Base-by-base conservation (phyloP, 257 asterid species). In the Petunia secreta region DNA sequence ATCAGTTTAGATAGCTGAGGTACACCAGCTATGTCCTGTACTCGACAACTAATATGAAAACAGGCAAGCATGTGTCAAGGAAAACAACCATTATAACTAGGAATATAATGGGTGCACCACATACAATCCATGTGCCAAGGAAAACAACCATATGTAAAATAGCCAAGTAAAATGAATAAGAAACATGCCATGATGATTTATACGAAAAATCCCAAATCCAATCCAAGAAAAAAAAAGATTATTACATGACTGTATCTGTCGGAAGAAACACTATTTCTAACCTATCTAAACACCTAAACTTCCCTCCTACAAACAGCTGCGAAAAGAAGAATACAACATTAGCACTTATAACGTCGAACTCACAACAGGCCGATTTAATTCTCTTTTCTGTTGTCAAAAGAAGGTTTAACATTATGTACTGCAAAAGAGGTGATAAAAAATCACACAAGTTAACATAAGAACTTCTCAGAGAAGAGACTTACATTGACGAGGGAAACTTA, bases 401-500 rank as follows among this genome's bases (percentile, higher is more conserved):
- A 46, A 25, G 2, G 2, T 5, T 46, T 43, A 68, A 69, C 53
- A 69, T 0, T 69, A 69, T 69, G 58, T 69, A 69, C 76, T 69
- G 76, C 76, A 68, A 53, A 16, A 44, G n/a, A 68, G 75, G 3
- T 46, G 58, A 46, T 41, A 46, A 16, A 4, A 8, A 69, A 16
- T 43, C 58, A 69, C 76, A 69, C 76, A 25, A 25, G 58, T 69
- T 38, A 16, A 25, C 76, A 63, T 78, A 63, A 67, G 58, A 79
- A 79, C 71, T 38, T 57, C 65, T 65, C 75, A 38, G 67, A 68
- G 80, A 81, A 65, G 80, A 81, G 84, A 67, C 81, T 68, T 67
- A 77, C 82, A 79, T 75, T 75, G 81, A 81, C 85, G 39, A 67
- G 82, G 87, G 89, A 75, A 79, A 85, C 43, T 54, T 79, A 46